Evolutionary conservation across 805 yeast genomes (phyloP).

Genomic region (Zygoascus biomembranicola): DNA sequence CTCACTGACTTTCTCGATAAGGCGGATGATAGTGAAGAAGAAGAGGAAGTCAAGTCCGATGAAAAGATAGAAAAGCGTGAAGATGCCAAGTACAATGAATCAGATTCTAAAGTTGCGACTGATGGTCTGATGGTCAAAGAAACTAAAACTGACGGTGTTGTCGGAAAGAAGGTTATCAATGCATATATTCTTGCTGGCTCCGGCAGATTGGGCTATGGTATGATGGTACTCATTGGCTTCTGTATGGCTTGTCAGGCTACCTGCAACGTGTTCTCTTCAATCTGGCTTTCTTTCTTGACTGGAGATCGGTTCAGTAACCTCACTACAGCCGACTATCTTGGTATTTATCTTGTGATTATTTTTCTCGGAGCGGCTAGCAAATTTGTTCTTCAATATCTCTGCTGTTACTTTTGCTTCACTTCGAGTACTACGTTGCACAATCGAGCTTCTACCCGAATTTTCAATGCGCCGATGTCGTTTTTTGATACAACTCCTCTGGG

Average conservation of each 20-base stretch:
- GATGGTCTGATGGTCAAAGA: constrained; percentile 10
- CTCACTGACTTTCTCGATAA: constrained; percentile 21
- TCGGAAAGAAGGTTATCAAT: constrained; percentile 36
- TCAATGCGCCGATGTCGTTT: constrained; percentile 68
- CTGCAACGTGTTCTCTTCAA: constrained; percentile 50
- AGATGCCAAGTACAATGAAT: constrained; percentile 11
- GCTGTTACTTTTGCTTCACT: constrained; percentile 37
- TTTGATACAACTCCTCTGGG: constrained; percentile 79
- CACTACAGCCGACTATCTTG: constrained; percentile 45
- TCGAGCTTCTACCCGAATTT: constrained; percentile 43
- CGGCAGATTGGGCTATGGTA: constrained; percentile 33
- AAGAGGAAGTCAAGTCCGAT: constrained; percentile 6
- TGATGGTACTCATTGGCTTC: constrained; percentile 27
- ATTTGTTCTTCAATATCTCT: constrained; percentile 28
- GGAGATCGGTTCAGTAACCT: constrained; percentile 36
- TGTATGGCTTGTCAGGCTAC: constrained; percentile 36
- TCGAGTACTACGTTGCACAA: constrained; percentile 52
- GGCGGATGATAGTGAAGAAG: constrained; percentile 6
- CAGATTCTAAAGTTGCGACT: constrained; percentile 4
- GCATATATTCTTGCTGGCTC: constrained; percentile 49
- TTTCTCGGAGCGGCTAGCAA: constrained; percentile 40
- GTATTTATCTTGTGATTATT: constrained; percentile 38
- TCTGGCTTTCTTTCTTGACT: constrained; percentile 72
- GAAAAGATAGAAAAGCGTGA: constrained; percentile 11
- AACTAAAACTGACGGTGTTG: constrained; percentile 11